Evolutionary conservation across 78 protist species (phyloP), one percentile per base, ranked within the genome.

Genomic region (Pigoraptor vietnamica): DNA sequence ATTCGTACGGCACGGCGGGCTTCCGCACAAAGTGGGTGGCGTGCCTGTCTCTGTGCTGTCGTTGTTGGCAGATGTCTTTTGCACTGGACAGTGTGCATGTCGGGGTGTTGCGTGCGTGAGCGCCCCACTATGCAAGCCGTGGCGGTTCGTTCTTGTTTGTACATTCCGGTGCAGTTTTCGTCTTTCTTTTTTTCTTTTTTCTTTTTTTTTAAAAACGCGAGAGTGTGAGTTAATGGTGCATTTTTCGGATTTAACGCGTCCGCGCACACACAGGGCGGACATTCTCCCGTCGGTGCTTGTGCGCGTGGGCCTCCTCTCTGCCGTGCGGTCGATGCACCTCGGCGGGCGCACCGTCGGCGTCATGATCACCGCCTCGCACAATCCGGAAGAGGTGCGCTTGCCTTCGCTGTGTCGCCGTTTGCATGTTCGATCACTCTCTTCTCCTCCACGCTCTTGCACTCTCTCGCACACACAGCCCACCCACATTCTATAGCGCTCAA

Each of bases 311-410:
- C 9, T 93, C 24, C 79, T 94, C 39, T 92, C 92, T 19, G 93
- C 93, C 19, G 34, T 93, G 38, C 92, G 96, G 0, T 89, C 95
- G 1, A 23, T 0, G 19, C 0, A 6, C 1, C 55, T 34, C 6
- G 55, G 39, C 25, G 93, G 92, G 0, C 35, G 32, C 14, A 0
- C 82, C 25, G 37, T 92, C 24, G 97, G 97, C 23, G 89, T 94
- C 33, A 92, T 96, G 96, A n/a, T 96, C 39, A 94, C 96, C 0
- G 97, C 97, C 24, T 91, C 94, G 56, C 97, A 96, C 94, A 96
- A 96, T 81, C 96, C 95, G 1, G 92, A 29, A 29, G 37, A 24
- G 38, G 93, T 87, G 23, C 37, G 37, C 1, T 48, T 1, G 1
- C 39, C 10, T 33, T 29, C 1, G 79, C 19, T 55, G 56, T 0